phyloP scores from a whole-genome alignment of 345 rosid species.

The Citrus reticulata region DNA sequence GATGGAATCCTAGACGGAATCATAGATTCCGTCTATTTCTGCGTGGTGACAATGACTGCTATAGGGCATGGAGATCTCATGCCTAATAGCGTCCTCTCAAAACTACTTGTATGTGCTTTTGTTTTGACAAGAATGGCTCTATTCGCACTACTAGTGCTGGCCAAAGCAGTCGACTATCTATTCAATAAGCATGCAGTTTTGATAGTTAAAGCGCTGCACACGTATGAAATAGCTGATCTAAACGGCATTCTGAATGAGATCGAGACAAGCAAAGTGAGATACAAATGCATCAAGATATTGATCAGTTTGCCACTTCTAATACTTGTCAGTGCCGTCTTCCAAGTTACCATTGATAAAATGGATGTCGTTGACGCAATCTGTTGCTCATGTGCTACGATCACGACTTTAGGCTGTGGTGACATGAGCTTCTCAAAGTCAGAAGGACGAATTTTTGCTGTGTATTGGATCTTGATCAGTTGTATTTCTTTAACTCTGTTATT shows the following conservation, averaged over 20 bases:
- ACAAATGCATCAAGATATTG: not conserved
- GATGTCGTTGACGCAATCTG: not conserved
- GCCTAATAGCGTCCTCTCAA: constrained; percentile 43
- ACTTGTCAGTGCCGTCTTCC: no score
- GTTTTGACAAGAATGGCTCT: constrained; percentile 83
- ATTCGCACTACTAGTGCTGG: constrained; percentile 40
- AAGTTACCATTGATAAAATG: not conserved
- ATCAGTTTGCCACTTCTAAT: constrained; percentile 27
- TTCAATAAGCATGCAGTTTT: constrained; percentile 78
- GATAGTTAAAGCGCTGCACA: constrained; percentile 57
- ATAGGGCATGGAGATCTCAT: constrained; percentile 94
- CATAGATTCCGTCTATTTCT: constrained; percentile 18
- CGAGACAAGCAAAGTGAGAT: constrained; percentile 19
- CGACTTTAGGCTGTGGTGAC: not conserved
- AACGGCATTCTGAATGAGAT: constrained; percentile 48
- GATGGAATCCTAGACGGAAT: no score
- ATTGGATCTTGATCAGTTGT: not conserved
- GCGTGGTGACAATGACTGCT: constrained; percentile 83
- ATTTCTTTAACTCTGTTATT: no score
- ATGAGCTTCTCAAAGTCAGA: not conserved
- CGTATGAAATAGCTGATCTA: constrained; percentile 36
- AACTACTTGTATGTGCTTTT: constrained; percentile 69
- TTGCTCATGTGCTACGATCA: not conserved
- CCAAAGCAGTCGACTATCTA: constrained; percentile 73
- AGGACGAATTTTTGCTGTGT: not conserved